A percentile compares a stretch with the other conserved stretches of the same genome.
Evolutionary conservation across 73 alveolate species (phyloP).

Genomic region (Blepharisma stoltei): DNA sequence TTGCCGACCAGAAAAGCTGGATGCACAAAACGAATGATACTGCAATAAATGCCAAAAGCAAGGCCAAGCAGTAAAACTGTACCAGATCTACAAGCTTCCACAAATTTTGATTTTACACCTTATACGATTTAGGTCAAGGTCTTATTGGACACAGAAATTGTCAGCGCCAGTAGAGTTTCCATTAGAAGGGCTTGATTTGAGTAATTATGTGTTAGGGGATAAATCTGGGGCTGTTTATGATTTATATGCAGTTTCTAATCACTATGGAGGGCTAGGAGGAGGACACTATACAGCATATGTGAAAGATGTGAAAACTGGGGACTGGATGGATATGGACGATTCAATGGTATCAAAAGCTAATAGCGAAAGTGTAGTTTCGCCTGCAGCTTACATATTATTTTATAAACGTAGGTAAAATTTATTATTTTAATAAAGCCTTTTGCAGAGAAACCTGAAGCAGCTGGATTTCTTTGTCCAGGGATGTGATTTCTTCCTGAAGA

Average conservation of each 20-base stretch:
- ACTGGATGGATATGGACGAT: slow-evolving; percentile 85
- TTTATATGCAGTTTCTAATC: slow-evolving; percentile 92
- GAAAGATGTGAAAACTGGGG: slow-evolving; percentile 48
- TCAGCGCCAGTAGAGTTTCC: slow-evolving; percentile 64
- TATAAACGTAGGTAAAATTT: slow-evolving; percentile 69
- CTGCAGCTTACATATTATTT: slow-evolving; percentile 88
- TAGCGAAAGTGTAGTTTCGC: slow-evolving; percentile 44
- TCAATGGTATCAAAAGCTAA: slow-evolving; percentile 48
- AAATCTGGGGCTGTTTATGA: slow-evolving; percentile 72
- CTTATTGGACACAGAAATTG: slow-evolving; percentile 40
- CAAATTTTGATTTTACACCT: slow-evolving; percentile 70
- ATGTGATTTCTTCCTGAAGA: not conserved
- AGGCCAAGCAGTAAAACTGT: slow-evolving; percentile 77
- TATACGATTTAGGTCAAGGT: slow-evolving; percentile 76
- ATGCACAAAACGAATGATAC: slow-evolving; percentile 88
- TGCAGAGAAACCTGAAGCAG: not conserved
- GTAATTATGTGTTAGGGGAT: not conserved
- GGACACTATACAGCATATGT: slow-evolving; percentile 98
- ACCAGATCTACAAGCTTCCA: slow-evolving; percentile 84
- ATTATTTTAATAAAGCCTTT: slow-evolving; percentile 3
- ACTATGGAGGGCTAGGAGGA: slow-evolving; percentile 92
- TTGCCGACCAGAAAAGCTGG: slow-evolving; percentile 80
- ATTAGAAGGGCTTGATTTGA: slow-evolving; percentile 49
- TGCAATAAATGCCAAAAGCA: slow-evolving; percentile 89
- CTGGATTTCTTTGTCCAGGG: slow-evolving; percentile 12